phyloP scores from a whole-genome alignment of 1,284 basidiomycete species.

The Cryptococcus maquisensis region DNA sequence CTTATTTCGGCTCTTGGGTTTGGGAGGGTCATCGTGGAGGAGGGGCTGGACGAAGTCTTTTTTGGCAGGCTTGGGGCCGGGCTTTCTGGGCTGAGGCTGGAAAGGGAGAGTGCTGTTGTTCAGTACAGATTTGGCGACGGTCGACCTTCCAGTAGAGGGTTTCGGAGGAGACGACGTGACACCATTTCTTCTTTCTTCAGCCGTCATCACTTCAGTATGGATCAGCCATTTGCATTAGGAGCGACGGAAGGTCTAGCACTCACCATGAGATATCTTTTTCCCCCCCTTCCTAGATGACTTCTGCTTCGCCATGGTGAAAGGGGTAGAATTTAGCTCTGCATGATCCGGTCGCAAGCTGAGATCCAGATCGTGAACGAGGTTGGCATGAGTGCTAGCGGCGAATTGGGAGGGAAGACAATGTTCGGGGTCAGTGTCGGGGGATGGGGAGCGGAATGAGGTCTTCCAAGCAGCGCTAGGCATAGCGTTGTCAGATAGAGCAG shows the following conservation, averaged over 20 bases:
- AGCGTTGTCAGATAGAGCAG: too few species aligned
- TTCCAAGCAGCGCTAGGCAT: background rate
- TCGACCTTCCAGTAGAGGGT: too few species aligned
- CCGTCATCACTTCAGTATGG: background rate
- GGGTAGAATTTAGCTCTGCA: slow-evolving; percentile 4
- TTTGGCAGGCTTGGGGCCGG: background rate
- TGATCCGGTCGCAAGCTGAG: slow-evolving; percentile 3
- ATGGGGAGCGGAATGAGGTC: slow-evolving; percentile 8
- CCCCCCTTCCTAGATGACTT: background rate
- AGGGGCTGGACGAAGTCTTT: background rate
- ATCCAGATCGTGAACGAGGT: slow-evolving; percentile 5
- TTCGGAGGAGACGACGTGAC: background rate
- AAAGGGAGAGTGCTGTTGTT: background rate
- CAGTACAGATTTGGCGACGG: too few species aligned
- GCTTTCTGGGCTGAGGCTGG: background rate
- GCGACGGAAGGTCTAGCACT: background rate
- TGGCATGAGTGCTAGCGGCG: background rate
- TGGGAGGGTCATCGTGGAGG: background rate
- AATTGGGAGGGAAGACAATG: background rate
- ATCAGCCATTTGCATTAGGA: background rate
- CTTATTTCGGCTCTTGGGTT: background rate
- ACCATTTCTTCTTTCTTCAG: background rate
- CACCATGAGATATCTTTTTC: background rate
- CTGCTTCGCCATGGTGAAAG: slow-evolving; percentile 10
- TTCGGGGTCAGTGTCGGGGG: background rate